phyloP scores from a whole-genome alignment of 306 rosid species.

The Ceratonia siliqua region DNA sequence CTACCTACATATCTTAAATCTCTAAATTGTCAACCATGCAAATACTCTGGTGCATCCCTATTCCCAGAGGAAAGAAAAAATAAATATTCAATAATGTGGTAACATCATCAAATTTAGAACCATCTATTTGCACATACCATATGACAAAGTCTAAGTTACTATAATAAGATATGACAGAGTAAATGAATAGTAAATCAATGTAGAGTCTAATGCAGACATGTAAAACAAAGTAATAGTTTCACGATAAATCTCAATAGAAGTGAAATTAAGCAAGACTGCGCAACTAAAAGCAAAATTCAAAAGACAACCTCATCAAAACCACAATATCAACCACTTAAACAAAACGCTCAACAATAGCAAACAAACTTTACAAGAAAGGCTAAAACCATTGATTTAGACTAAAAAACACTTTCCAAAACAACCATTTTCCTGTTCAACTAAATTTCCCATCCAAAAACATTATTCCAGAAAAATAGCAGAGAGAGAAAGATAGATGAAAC shows the following conservation, averaged over 20 bases:
- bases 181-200: background rate
- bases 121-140: background rate
- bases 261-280: background rate
- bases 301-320: background rate
- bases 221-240: background rate
- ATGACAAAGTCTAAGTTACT: background rate
- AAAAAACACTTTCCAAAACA: background rate
- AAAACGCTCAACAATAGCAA: background rate
- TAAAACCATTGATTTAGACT: background rate
- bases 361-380: background rate
- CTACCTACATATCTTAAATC: background rate
- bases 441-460: too few relatives aligned
- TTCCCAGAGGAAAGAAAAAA: background rate
- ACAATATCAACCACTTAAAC: background rate
- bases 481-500: too few relatives aligned
- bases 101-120: background rate
- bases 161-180: background rate
- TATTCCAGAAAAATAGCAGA: too few relatives aligned
- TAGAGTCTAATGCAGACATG: background rate
- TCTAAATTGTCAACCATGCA: background rate
- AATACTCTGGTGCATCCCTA: background rate
- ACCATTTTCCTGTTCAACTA: too few relatives aligned
- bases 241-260: background rate
- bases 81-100: background rate
- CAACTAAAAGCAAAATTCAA: background rate